Evolutionary conservation across 129 eudicot genomes (phyloP).

Genomic region (carrot (Daucus carota)): DH1_v3.0 NC_030381.2:28404001-28404500

Average conservation of each 20-base stretch:
- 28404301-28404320: background rate
- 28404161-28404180: conserved; percentile 24
- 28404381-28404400: conserved; percentile 89
- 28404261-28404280: conserved; percentile 74
- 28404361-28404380: conserved; percentile 49
- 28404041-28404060: conserved; percentile 28
- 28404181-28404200: conserved; percentile 26
- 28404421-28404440: conserved; percentile 56
- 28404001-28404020: conserved; percentile 30
- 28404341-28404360: conserved; percentile 43
- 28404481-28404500: background rate
- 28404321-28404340: background rate
- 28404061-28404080: conserved; percentile 28
- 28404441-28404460: background rate
- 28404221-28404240: conserved; percentile 92
- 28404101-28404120: conserved; percentile 66
- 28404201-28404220: conserved; percentile 65
- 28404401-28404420: conserved; percentile 82
- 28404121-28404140: conserved; percentile 44
- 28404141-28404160: conserved; percentile 33
- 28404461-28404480: background rate
- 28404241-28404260: conserved; percentile 76
- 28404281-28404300: conserved; percentile 42
- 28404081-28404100: conserved; percentile 39
- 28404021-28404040: conserved; percentile 27